Conservation (phyloP, 2,329 filamentous ascomycete species). For the Pseudocercospora vitis region DNA sequence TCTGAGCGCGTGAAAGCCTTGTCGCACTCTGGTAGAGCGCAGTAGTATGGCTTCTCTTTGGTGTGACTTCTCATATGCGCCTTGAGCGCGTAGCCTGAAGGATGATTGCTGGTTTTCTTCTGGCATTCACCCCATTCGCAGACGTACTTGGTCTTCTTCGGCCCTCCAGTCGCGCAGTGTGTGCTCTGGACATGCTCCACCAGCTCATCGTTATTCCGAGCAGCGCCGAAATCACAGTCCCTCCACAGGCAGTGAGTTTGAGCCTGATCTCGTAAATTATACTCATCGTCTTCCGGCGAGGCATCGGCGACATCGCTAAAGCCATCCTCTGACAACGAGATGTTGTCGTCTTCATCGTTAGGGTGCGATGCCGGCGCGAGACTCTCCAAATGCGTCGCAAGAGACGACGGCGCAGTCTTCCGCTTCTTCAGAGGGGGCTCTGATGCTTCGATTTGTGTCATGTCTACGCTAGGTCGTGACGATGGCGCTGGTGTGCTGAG, state of each 20-base stretch:
- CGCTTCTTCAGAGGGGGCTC: constrained; percentile 42
- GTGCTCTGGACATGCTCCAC: constrained; percentile 69
- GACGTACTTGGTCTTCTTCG: constrained; percentile 92
- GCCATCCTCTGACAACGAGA: constrained; percentile 75
- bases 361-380: constrained; percentile 40
- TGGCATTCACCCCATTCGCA: constrained; percentile 94
- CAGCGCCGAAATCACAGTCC: constrained; percentile 50
- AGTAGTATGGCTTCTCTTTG: constrained; percentile 97
- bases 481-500: constrained; percentile 53
- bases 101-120: constrained; percentile 86
- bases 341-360: constrained; percentile 55
- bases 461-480: constrained; percentile 46
- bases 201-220: constrained; percentile 54
- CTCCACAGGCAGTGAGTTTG: constrained; percentile 52
- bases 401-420: constrained; percentile 36
- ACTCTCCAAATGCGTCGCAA: constrained; percentile 26
- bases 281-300: constrained; percentile 45
- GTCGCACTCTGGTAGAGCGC: constrained; percentile 96
- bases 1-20: constrained; percentile 94
- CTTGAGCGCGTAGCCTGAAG: constrained; percentile 91
- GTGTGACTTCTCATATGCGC: constrained; percentile 98
- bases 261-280: constrained; percentile 44
- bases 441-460: constrained; percentile 36
- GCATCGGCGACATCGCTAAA: constrained; percentile 70
- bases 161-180: constrained; percentile 70